Evolutionary conservation across 306 rosid genomes (phyloP), one percentile per base, ranked within the genome.

Genomic region (Lathyrus tuberosus): DNA sequence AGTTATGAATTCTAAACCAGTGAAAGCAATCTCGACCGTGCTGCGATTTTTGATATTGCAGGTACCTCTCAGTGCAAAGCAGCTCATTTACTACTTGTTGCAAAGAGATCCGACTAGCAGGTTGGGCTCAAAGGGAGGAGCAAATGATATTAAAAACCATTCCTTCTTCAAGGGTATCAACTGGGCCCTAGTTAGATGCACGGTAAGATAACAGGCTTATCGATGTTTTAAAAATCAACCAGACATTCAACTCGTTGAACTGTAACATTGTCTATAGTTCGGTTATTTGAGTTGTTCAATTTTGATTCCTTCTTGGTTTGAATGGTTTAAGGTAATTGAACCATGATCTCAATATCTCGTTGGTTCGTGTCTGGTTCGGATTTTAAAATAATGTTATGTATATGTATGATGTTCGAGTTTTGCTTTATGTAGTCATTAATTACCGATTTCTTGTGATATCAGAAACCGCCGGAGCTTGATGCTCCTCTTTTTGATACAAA

Each of bases 161-260:
- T 85, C 98, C 2, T 94, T 94, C 86, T 94, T 94, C 78, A 73
- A 85, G 17, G 95, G 96, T 54, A 35, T 88, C 82, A 90, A 85
- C 30, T 94, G 98, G 98, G 92, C 98, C 53, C 85, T 94, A 4
- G 86, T 94, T 77, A 91, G 98, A 58, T 81, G 87, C 91, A 78
- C 48, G 96, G 98, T 94, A 86, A 82, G 44, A 61, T 62, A 38
- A 7, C 1, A 54, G 11, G 61, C 28, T n/a, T 10, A 28, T 54
- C 61, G 4, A 54, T 24, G 16, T 54, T 54, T 12, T 5, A 54
- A 54, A 24, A 54, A 24, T 1, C 33, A 12, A 22, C 33, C 38
- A 56, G 38, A 12, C 18, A 24, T 56, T 56, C 38, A 56, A 56
- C 15, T 24, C 8, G 17, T 24, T 56, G 62, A 26, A 56, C 37